phyloP scores from a whole-genome alignment of 768 basidiomycete genomes.

The Daedaleopsis sinensis region DNA sequence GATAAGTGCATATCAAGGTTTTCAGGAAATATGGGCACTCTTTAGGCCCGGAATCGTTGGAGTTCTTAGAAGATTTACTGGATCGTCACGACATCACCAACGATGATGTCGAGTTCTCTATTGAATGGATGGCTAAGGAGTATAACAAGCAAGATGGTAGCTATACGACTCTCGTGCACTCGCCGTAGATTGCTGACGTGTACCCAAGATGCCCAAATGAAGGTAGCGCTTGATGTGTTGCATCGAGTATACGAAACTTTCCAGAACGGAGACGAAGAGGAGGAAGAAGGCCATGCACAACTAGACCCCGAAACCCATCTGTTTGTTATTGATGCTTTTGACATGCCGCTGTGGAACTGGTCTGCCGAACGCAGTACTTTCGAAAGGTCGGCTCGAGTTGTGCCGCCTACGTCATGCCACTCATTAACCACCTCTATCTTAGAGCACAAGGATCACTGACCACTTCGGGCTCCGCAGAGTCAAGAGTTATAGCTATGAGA shows the following conservation, averaged over 20 bases:
- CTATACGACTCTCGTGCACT: background rate
- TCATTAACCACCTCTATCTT: slow-evolving; percentile 6
- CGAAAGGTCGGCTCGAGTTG: slow-evolving; percentile 62
- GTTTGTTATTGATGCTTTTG: slow-evolving; percentile 85
- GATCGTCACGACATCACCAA: slow-evolving; percentile 71
- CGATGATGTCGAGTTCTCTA: slow-evolving; percentile 69
- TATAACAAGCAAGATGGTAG: slow-evolving; percentile 90
- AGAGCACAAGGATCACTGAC: slow-evolving; percentile 61
- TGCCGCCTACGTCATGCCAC: background rate
- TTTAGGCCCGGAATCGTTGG: slow-evolving; percentile 76
- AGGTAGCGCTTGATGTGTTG: slow-evolving; percentile 70
- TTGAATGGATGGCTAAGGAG: slow-evolving; percentile 82
- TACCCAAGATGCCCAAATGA: slow-evolving; percentile 73
- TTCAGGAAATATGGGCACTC: slow-evolving; percentile 90
- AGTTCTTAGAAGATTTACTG: slow-evolving; percentile 71
- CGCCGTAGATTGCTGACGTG: background rate
- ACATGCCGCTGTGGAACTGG: slow-evolving; percentile 96
- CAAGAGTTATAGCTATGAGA: slow-evolving; percentile 75
- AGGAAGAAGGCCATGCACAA: slow-evolving; percentile 55
- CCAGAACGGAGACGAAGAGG: slow-evolving; percentile 59
- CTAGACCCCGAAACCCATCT: slow-evolving; percentile 84
- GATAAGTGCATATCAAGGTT: slow-evolving; percentile 47
- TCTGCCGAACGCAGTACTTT: slow-evolving; percentile 85
- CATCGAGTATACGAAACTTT: slow-evolving; percentile 74
- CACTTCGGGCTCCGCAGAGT: slow-evolving; percentile 83